Conservation (phyloP, 225 moss, liverwort and hornwort genomes). For the Pseudoscleropodium purum region DNA sequence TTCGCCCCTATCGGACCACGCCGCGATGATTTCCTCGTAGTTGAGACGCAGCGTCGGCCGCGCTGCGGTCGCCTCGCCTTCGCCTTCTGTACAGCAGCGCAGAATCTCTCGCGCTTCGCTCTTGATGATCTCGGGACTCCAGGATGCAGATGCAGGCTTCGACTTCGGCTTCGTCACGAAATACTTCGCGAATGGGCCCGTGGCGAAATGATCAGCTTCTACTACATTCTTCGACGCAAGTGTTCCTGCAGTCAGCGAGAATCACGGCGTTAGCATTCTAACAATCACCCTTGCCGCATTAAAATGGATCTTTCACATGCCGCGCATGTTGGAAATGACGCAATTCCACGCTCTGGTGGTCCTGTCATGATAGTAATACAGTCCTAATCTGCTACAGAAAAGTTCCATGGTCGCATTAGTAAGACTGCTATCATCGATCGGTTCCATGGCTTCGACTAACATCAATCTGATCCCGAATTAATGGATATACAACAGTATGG, state of each 20-base stretch:
- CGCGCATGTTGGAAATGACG: neutral
- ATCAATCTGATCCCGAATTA: neutral
- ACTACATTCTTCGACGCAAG: neutral
- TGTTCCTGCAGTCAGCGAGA: neutral
- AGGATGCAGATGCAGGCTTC: neutral
- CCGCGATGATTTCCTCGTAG: constrained; percentile 52
- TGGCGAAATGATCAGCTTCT: neutral
- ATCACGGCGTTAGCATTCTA: too few species aligned
- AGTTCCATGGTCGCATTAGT: neutral
- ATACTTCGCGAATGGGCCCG: constrained; percentile 35
- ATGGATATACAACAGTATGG: neutral
- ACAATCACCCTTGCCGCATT: neutral
- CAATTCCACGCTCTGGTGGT: neutral
- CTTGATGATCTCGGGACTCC: constrained; percentile 29
- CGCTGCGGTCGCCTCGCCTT: neutral
- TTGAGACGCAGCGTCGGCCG: constrained; percentile 34
- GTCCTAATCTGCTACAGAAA: neutral
- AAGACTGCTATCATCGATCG: neutral
- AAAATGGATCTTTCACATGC: neutral
- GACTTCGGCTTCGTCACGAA: constrained; percentile 6
- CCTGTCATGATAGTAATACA: too few species aligned
- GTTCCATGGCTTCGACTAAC: neutral
- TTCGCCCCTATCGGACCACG: constrained; percentile 49
- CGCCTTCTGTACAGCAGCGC: constrained; percentile 30
- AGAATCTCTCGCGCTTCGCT: constrained; percentile 40